Evolutionary conservation across 768 basidiomycete species (phyloP), one percentile per base, ranked within the genome.

Genomic region (Tephrocybe sp.): DNA sequence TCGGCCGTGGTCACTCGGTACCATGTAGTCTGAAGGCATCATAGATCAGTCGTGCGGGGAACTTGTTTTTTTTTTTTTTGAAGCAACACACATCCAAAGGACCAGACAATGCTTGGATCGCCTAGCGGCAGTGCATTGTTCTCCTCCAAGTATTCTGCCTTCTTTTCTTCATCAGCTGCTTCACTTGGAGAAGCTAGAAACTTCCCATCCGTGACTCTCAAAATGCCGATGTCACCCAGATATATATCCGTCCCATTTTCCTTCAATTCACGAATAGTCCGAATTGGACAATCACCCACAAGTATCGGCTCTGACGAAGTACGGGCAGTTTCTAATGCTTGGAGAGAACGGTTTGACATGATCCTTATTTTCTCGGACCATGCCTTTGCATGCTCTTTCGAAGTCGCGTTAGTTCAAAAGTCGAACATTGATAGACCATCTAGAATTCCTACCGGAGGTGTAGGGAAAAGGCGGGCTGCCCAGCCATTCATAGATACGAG

Each of bases 31-130:
- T 86, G 58, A n/a, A 39, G 36, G 35, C n/a, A 22, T 21, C 35
- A 44, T 22, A 26, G 27, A 35, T 31, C 28, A 9, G 21, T 13
- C 12, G 9, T 1, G 27, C 9, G 12, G 34, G 8, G 25, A 13
- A 31, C n/a, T n/a, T n/a, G n/a, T n/a, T n/a, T n/a, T n/a, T n/a
- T n/a, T n/a, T n/a, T n/a, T 47, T 3, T 8, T 15, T 34, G 7
- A 37, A 52, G 15, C 18, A 18, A 52, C 76, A 11, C 61, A 86
- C 86, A 74, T 54, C 85, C 87, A 26, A 87, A 63, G 11, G 70
- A 73, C 82, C 83, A 88, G 22, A 79, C 59, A 47, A 86, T 83
- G 25, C 67, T 67, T 9, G 78, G 76, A 55, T 87, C 80, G 11
- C 82, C 84, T 11, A 64, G 45, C 6, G 59, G 56, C 45, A 71